Evolutionary conservation across 1,284 basidiomycete genomes (phyloP).

Genomic region (Trametes hirsuta): DNA sequence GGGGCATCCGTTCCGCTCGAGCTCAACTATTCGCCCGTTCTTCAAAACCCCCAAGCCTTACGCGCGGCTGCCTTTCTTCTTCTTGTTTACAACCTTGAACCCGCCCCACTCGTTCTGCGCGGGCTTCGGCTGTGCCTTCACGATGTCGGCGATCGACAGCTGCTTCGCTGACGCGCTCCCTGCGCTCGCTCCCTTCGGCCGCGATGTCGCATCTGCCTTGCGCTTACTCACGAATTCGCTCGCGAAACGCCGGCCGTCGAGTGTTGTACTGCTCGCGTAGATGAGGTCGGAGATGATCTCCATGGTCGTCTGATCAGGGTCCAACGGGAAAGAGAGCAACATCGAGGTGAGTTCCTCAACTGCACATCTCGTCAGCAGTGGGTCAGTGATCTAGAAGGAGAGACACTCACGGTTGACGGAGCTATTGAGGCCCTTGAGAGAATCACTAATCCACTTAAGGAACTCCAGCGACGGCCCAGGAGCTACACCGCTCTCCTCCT

Average conservation of each 20-base stretch:
- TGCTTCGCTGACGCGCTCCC: slow-evolving; percentile 51
- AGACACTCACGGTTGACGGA: slow-evolving; percentile 73
- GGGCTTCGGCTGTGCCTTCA: slow-evolving; percentile 85
- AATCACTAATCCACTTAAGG: slow-evolving; percentile 88
- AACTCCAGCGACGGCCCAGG: slow-evolving; percentile 84
- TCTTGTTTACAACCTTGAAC: slow-evolving; percentile 93
- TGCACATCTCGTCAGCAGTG: slow-evolving; percentile 36
- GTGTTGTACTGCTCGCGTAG: slow-evolving; percentile 91
- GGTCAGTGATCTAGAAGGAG: slow-evolving; percentile 9
- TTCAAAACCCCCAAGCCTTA: slow-evolving; percentile 25
- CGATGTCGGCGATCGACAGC: slow-evolving; percentile 83
- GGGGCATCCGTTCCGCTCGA: background rate
- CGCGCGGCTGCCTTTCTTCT: slow-evolving; percentile 77
- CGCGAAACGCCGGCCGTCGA: slow-evolving; percentile 95
- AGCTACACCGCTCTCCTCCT: slow-evolving; percentile 60
- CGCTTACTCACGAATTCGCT: slow-evolving; percentile 87
- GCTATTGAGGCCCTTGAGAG: slow-evolving; percentile 84
- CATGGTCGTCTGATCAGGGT: slow-evolving; percentile 78
- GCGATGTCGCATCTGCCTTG: slow-evolving; percentile 72
- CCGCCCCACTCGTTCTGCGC: slow-evolving; percentile 75
- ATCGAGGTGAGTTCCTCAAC: slow-evolving; percentile 94
- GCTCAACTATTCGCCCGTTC: background rate
- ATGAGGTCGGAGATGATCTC: slow-evolving; percentile 94
- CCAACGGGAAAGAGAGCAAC: slow-evolving; percentile 88
- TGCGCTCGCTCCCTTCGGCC: slow-evolving; percentile 46